Base-by-base conservation (phyloP, 139 green algal genomes). In the Chlamydomonas asymmetrica region DNA sequence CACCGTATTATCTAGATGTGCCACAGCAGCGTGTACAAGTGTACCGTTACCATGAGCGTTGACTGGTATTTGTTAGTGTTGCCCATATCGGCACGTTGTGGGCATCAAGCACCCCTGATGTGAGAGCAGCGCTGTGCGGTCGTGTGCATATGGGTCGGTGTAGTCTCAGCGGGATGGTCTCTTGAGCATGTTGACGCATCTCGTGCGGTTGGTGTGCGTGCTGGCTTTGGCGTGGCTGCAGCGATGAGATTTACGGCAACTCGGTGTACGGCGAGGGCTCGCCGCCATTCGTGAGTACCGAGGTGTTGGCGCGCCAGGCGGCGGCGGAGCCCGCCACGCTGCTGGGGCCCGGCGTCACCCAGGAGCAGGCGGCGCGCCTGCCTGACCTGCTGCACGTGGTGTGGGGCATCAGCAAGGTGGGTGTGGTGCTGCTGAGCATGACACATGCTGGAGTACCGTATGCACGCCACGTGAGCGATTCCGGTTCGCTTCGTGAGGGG, bases 231-330 rank as follows among this genome's bases (percentile, higher is more conserved):
- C 22, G 49, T 57, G 22, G n/a, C 32, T 45, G 61, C 82, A 93
- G 87, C 67, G 91, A 95, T 49, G 91, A 96, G 78, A 88, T 96
- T 49, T 96, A 96, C 78, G 90, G 83, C 25, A 83, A 88, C 38
- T 88, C 79, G 5, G 75, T 94, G 10, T 93, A 85, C 62, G 75
- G 38, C 4, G 73, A 85, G 75, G 66, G 52, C 29, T 60, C 70
- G 0, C 41, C 37, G 39, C 18, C 71, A 3, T 84, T 87, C 57
- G 73, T 85, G 27, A 86, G 73, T 66, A 75, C 75, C 23, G 85
- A 84, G 35, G 63, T 87, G 22, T 31, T 93, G 13, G 67, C 85
- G 10, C 38, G 80, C 37, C 32, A 81, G 40, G 73, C 83, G 56
- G 78, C 84, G 59, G 68, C 81, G 49, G 61, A 13, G 56, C 27